phyloP scores from a whole-genome alignment of 192 early-diverging fungal species.

The Radiomyces spectabilis region DNA sequence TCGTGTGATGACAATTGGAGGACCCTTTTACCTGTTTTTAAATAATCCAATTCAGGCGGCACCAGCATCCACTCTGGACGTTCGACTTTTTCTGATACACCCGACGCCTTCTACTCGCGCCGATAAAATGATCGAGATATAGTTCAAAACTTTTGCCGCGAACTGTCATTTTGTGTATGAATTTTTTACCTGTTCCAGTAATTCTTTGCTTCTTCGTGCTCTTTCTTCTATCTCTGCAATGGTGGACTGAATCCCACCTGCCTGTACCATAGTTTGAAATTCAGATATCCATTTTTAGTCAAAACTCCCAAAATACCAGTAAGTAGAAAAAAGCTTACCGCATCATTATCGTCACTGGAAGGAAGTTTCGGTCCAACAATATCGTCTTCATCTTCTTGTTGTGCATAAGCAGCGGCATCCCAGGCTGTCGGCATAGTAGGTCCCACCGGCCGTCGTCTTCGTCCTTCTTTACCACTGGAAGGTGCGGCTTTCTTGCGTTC shows the following conservation, averaged over 20 bases:
- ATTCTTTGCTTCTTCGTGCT: slow-evolving; percentile 15
- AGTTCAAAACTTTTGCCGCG: background rate
- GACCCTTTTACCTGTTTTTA: slow-evolving; percentile 12
- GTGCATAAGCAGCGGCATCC: background rate
- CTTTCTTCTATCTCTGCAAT: slow-evolving; percentile 25
- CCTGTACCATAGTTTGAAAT: background rate
- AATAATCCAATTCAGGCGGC: slow-evolving; percentile 23
- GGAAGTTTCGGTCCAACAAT: slow-evolving; percentile 19
- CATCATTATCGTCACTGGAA: slow-evolving; percentile 3
- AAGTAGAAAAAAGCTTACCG: background rate
- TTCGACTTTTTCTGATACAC: slow-evolving; percentile 10
- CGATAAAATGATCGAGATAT: background rate
- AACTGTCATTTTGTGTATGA: background rate
- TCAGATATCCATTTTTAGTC: background rate
- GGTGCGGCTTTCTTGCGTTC: background rate
- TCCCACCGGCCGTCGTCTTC: slow-evolving; percentile 12
- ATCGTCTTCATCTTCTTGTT: slow-evolving; percentile 14
- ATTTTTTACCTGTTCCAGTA: slow-evolving; percentile 12
- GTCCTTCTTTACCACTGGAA: background rate
- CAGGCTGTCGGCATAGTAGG: slow-evolving; percentile 8
- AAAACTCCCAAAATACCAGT: background rate
- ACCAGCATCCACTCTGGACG: slow-evolving; percentile 28
- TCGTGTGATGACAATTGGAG: background rate
- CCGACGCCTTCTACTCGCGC: no score
- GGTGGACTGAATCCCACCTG: slow-evolving; percentile 12